These are phyloP conservation scores for Leccinum aurantiacum DNA, from an alignment of 768 basidiomycete genomes.

Conservation along the genomic window DNA sequence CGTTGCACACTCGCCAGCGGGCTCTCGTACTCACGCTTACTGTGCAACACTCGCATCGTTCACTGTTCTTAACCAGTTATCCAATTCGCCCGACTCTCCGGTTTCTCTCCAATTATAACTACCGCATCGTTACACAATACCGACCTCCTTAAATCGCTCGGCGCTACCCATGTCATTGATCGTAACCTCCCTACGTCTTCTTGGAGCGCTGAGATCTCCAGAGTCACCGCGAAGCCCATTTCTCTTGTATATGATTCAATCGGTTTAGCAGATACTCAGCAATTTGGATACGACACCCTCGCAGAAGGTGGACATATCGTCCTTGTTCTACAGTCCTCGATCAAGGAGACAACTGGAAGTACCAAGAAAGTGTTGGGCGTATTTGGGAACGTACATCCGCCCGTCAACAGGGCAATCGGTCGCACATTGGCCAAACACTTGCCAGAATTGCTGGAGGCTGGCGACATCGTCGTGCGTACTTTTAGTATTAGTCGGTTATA, in stretches of 20 bases:
- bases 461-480: constrained; percentile 18
- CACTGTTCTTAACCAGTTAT: constrained; percentile 22
- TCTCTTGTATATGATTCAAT: constrained; percentile 29
- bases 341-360: constrained; percentile 18
- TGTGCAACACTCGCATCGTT: not conserved
- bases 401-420: constrained; percentile 15
- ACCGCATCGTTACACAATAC: constrained; percentile 40
- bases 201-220: constrained; percentile 16
- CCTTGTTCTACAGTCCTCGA: not conserved
- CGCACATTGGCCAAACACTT: constrained; percentile 12
- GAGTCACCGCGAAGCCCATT: constrained; percentile 16
- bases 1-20: constrained; percentile 26
- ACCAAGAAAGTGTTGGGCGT: constrained; percentile 16
- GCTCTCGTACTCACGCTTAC: constrained; percentile 8
- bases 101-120: constrained; percentile 39
- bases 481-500: not conserved
- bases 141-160: constrained; percentile 33
- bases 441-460: constrained; percentile 11
- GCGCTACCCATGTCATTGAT: constrained; percentile 40
- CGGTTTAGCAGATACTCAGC: constrained; percentile 32
- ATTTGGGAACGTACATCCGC: constrained; percentile 12
- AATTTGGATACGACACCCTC: constrained; percentile 33
- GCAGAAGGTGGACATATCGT: constrained; percentile 33
- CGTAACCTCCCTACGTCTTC: constrained; percentile 20
- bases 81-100: constrained; percentile 36